These are phyloP conservation scores for Bolboschoenus planiculmis DNA, from an alignment of 176 grass and related monocot species.

Conservation along the genomic window DNA sequence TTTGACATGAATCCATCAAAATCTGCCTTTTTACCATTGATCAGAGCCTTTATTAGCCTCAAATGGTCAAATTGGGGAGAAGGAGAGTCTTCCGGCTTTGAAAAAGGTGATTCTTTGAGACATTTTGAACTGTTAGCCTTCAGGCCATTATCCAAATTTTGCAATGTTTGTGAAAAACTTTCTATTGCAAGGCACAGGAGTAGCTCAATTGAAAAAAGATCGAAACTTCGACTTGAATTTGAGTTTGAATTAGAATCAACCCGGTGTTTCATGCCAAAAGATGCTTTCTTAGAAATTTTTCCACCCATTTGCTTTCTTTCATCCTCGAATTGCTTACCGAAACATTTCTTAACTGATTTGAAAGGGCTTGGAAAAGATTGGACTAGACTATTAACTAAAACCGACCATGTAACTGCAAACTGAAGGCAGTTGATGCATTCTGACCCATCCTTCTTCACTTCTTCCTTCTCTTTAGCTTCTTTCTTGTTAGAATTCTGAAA, in stretches of 20 bases:
- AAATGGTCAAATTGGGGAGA: conserved; percentile 29
- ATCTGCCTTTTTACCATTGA: conserved; percentile 63
- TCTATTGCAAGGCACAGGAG: conserved; percentile 78
- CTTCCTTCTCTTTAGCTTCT: conserved; percentile 14
- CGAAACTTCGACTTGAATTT: conserved; percentile 5
- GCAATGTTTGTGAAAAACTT: conserved; percentile 52
- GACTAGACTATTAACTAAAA: conserved; percentile 41
- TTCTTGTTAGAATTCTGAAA: conserved; percentile 19
- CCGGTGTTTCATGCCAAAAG: conserved; percentile 17
- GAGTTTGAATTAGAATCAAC: conserved; percentile 4
- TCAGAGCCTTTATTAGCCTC: conserved; percentile 40
- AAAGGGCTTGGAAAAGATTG: conserved; percentile 55
- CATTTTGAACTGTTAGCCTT: conserved; percentile 32
- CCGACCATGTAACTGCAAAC: conserved; percentile 40
- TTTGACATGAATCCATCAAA: conserved; percentile 81
- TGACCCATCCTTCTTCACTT: conserved; percentile 22
- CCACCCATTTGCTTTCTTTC: conserved; percentile 16
- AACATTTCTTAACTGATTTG: conserved; percentile 57
- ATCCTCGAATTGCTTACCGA: conserved; percentile 27
- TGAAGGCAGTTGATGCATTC: conserved; percentile 49
- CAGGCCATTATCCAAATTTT: conserved; percentile 33
- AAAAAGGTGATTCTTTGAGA: neutral
- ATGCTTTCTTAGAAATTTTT: neutral
- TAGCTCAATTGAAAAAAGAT: conserved; percentile 37
- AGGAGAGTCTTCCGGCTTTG: neutral